Evolutionary conservation across 2,329 filamentous ascomycete genomes (phyloP).

Genomic region (Cladosporium sphaerospermum): DNA sequence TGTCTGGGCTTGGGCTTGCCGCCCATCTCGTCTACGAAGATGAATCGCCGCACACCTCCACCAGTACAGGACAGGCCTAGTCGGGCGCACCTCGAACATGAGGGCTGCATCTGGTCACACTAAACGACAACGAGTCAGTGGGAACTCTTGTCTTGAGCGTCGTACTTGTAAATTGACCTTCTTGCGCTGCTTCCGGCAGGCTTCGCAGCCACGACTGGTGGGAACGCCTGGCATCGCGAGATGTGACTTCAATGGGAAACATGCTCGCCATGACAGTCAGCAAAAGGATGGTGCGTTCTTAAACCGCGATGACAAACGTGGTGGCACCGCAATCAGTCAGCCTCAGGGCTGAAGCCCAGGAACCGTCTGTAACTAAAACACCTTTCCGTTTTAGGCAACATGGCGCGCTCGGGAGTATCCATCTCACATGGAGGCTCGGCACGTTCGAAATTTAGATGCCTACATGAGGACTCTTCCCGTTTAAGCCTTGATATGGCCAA

Average conservation of each 20-base stretch:
- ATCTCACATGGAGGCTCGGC: too few species aligned
- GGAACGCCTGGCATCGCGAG: constrained; percentile 22
- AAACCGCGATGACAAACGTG: too few species aligned
- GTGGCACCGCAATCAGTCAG: background rate
- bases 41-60: constrained; percentile 12
- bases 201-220: constrained; percentile 17
- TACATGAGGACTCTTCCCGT: too few species aligned
- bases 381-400: background rate
- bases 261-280: too few species aligned
- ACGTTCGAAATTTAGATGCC: background rate
- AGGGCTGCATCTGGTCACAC: constrained; percentile 12
- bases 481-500: too few species aligned
- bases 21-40: constrained; percentile 4
- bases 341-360: background rate
- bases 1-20: too few species aligned
- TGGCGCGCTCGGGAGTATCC: background rate
- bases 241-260: too few species aligned
- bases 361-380: background rate
- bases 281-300: too few species aligned
- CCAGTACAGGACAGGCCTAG: constrained; percentile 12
- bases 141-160: too few species aligned
- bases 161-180: constrained; percentile 6
- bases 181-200: constrained; percentile 15
- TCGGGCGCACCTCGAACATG: constrained; percentile 13
- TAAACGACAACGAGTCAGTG: background rate